These are phyloP conservation scores for Potentilla sterilis DNA, from an alignment of 306 rosid genomes.

Conservation along the genomic window DNA sequence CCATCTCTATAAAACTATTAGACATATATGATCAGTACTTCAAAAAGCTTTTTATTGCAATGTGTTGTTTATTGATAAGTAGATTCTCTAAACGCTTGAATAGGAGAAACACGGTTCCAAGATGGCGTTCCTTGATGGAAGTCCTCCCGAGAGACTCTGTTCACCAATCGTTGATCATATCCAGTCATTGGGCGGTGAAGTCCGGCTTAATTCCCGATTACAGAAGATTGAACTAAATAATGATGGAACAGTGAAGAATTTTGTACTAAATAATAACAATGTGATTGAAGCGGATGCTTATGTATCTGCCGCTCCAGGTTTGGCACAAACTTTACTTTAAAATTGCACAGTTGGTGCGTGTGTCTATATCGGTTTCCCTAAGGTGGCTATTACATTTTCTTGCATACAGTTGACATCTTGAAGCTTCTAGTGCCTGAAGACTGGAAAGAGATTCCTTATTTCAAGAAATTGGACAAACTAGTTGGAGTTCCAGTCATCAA, in stretches of 20 bases:
- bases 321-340: slow-evolving; percentile 1
- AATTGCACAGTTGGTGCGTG: neutral
- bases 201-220: slow-evolving; percentile 75
- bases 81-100: slow-evolving; percentile 23
- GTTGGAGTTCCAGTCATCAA: slow-evolving; percentile 97
- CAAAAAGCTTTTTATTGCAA: neutral
- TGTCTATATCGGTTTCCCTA: slow-evolving; percentile 24
- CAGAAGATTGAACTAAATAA: slow-evolving; percentile 72
- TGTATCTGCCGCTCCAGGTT: slow-evolving; percentile 89
- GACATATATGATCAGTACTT: neutral
- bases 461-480: slow-evolving; percentile 83
- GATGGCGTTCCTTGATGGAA: slow-evolving; percentile 98
- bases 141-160: slow-evolving; percentile 96
- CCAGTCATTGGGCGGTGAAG: slow-evolving; percentile 88
- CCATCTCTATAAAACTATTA: slow-evolving; percentile 5
- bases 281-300: slow-evolving; percentile 85
- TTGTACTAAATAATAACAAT: slow-evolving; percentile 63
- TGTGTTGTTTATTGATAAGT: slow-evolving; percentile 16
- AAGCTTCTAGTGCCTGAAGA: slow-evolving; percentile 80
- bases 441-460: slow-evolving; percentile 91
- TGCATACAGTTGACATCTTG: slow-evolving; percentile 75
- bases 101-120: slow-evolving; percentile 99
- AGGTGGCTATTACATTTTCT: slow-evolving; percentile 16
- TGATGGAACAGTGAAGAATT: slow-evolving; percentile 81
- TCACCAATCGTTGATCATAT: slow-evolving; percentile 85